Conservation (phyloP, 164 flowering plant genomes). For the Stephania japonica region DNA sequence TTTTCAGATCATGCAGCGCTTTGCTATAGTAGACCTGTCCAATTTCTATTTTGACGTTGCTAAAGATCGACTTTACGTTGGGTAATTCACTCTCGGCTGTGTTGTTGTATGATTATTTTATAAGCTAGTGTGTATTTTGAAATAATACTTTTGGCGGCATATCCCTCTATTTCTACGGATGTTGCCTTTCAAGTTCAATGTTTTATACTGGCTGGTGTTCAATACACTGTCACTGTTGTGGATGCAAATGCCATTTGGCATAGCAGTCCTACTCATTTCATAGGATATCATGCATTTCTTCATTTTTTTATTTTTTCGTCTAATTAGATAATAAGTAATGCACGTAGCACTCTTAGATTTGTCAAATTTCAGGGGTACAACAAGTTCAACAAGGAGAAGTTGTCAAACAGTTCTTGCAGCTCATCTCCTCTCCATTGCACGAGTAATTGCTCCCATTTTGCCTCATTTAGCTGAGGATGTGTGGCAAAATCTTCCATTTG, state of each 20-base stretch:
- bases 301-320: background rate
- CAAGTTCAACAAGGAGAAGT: constrained; percentile 79
- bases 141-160: background rate
- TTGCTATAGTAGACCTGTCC: constrained; percentile 89
- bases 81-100: constrained; percentile 43
- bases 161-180: background rate
- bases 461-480: constrained; percentile 97
- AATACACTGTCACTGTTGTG: background rate
- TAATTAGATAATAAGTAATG: background rate
- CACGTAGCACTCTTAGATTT: background rate
- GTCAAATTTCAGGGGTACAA: constrained; percentile 55
- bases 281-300: background rate
- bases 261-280: background rate
- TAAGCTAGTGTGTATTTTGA: background rate
- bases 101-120: background rate
- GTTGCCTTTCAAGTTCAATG: background rate
- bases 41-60: constrained; percentile 95
- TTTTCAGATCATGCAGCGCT: constrained; percentile 79
- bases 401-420: constrained; percentile 92
- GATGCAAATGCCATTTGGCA: background rate
- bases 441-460: constrained; percentile 80
- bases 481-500: constrained; percentile 92
- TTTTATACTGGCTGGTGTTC: background rate
- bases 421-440: constrained; percentile 70
- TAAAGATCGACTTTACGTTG: constrained; percentile 91